Evolutionary conservation across 2,329 filamentous ascomycete species (phyloP).

Genomic region (Aspergillus caelatus): DNA sequence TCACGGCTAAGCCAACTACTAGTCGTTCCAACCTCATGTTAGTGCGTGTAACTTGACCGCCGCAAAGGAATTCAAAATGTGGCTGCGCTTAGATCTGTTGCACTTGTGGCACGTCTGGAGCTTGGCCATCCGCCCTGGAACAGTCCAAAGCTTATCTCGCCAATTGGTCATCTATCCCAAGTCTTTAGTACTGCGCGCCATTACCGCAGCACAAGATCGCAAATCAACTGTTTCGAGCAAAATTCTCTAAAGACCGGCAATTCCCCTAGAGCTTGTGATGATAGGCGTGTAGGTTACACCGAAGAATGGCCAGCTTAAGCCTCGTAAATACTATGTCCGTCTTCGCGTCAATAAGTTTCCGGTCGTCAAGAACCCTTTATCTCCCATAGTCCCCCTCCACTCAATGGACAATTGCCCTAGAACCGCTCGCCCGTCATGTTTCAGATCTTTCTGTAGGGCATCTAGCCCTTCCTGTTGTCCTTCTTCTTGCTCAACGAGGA

Average conservation of each 20-base stretch:
- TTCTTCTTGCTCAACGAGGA: constrained; percentile 60
- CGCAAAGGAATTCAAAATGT: background rate
- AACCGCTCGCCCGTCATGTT: constrained; percentile 56
- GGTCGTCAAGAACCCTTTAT: constrained; percentile 82
- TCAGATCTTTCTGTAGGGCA: constrained; percentile 53
- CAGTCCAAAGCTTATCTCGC: background rate
- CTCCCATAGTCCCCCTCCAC: constrained; percentile 90
- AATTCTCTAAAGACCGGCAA: background rate
- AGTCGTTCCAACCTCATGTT: background rate
- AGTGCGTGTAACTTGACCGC: background rate
- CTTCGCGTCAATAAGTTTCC: constrained; percentile 67
- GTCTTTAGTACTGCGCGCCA: background rate
- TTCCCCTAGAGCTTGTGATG: background rate
- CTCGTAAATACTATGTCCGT: constrained; percentile 28
- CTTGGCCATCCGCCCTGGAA: constrained; percentile 2
- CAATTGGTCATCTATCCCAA: background rate
- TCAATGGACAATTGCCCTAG: constrained; percentile 84
- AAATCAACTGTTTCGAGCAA: background rate
- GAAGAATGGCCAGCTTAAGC: background rate
- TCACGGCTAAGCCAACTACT: background rate
- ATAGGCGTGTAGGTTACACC: background rate
- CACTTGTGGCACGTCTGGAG: constrained; percentile 1
- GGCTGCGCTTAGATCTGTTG: constrained; percentile 5
- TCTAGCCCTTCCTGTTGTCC: constrained; percentile 53
- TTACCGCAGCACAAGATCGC: background rate